A percentile compares a stretch with the other conserved stretches of the same genome.
These are phyloP conservation scores for Talaromyces albobiverticillius DNA, from an alignment of 2,329 filamentous ascomycete genomes.

Conservation along the genomic window DNA sequence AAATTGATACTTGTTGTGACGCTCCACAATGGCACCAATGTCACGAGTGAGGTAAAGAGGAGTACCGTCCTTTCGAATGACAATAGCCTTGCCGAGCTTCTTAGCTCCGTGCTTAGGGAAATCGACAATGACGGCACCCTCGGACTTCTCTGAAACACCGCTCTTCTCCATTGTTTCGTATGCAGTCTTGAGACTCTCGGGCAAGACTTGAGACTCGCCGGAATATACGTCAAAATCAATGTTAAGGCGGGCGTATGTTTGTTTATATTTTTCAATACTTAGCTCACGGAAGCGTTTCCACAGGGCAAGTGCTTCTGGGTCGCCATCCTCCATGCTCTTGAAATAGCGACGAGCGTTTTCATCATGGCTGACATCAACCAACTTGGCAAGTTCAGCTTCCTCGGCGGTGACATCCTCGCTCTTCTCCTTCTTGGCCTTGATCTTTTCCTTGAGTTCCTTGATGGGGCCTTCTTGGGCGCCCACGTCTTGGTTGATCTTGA, in stretches of 20 bases:
- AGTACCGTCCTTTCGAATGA: slow-evolving; percentile 66
- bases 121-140: slow-evolving; percentile 67
- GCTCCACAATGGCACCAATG: slow-evolving; percentile 63
- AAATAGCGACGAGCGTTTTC: slow-evolving; percentile 63
- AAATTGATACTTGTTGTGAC: slow-evolving; percentile 60
- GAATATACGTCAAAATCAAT: slow-evolving; percentile 65
- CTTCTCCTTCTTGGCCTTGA: slow-evolving; percentile 48
- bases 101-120: slow-evolving; percentile 66
- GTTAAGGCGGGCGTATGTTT: slow-evolving; percentile 63
- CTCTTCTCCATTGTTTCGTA: slow-evolving; percentile 58
- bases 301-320: slow-evolving; percentile 56
- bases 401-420: slow-evolving; percentile 47
- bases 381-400: slow-evolving; percentile 48
- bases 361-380: slow-evolving; percentile 54
- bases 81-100: slow-evolving; percentile 65
- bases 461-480: slow-evolving; percentile 56
- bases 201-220: slow-evolving; percentile 65
- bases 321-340: slow-evolving; percentile 65
- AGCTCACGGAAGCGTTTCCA: slow-evolving; percentile 64
- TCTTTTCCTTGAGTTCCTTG: slow-evolving; percentile 53
- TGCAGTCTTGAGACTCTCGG: slow-evolving; percentile 60
- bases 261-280: slow-evolving; percentile 62
- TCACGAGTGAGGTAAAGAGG: slow-evolving; percentile 68
- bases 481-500: slow-evolving; percentile 60
- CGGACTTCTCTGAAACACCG: slow-evolving; percentile 61